These are phyloP conservation scores for Fusarium sp. DNA, from an alignment of 2,329 filamentous ascomycete genomes.

Conservation along the genomic window DNA sequence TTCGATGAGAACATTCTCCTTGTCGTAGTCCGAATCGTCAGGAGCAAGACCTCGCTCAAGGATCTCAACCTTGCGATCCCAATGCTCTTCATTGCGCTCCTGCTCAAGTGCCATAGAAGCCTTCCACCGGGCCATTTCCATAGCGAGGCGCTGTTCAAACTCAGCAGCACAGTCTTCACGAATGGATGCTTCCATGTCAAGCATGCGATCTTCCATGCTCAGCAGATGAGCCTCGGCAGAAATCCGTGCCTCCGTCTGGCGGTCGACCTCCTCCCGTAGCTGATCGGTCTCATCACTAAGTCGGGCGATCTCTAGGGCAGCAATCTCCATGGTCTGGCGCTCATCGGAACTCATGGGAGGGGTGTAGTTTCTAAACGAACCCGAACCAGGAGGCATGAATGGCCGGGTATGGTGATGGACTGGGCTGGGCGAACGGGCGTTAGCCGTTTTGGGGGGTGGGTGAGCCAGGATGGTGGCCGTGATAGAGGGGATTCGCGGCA, in stretches of 20 bases:
- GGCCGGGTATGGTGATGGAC: slow-evolving; percentile 53
- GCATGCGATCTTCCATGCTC: slow-evolving; percentile 73
- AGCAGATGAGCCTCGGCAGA: slow-evolving; percentile 80
- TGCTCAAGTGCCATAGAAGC: slow-evolving; percentile 81
- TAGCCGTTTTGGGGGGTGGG: slow-evolving; percentile 43
- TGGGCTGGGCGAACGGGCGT: slow-evolving; percentile 45
- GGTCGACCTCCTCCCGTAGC: slow-evolving; percentile 75
- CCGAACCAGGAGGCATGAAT: slow-evolving; percentile 55
- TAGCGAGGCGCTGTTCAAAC: slow-evolving; percentile 81
- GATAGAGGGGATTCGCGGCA: slow-evolving; percentile 87
- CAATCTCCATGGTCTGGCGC: slow-evolving; percentile 82
- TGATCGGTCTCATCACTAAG: slow-evolving; percentile 79
- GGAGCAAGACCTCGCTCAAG: slow-evolving; percentile 61
- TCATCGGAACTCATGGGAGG: slow-evolving; percentile 59
- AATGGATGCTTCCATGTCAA: slow-evolving; percentile 82
- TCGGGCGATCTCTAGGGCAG: slow-evolving; percentile 83
- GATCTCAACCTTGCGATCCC: slow-evolving; percentile 86
- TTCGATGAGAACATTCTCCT: slow-evolving; percentile 72
- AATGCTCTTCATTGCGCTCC: slow-evolving; percentile 84
- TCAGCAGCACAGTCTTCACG: slow-evolving; percentile 90
- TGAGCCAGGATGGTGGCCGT: slow-evolving; percentile 74
- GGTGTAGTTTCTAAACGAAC: slow-evolving; percentile 54
- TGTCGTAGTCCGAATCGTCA: slow-evolving; percentile 65
- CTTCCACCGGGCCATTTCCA: slow-evolving; percentile 86
- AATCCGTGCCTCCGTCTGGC: slow-evolving; percentile 77